These are phyloP conservation scores for Aureobasidium sp. DNA, from an alignment of 2,329 filamentous ascomycete genomes.

Conservation along the genomic window DNA sequence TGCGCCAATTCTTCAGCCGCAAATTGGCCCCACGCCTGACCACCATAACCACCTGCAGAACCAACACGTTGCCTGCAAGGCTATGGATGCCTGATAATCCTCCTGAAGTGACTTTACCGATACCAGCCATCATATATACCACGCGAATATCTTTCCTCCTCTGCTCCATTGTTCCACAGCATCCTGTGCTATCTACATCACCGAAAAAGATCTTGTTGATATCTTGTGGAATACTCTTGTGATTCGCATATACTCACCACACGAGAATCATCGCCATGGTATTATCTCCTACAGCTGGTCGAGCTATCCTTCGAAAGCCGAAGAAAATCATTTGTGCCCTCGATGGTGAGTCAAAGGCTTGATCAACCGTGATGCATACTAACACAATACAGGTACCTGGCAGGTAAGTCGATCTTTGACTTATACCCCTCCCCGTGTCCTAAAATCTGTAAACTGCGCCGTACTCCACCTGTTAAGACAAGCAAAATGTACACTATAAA, in stretches of 20 bases:
- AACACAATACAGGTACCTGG: conserved; percentile 25
- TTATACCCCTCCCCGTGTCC: not conserved
- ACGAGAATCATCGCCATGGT: not conserved
- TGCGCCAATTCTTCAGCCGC: conserved; percentile 11
- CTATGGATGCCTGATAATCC: not conserved
- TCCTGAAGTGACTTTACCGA: not conserved
- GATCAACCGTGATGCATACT: not conserved
- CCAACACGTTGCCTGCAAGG: conserved; percentile 10
- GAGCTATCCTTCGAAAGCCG: conserved; percentile 8
- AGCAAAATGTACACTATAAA: too few relatives aligned
- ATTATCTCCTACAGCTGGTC: not conserved
- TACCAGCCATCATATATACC: not conserved
- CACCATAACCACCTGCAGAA: not conserved
- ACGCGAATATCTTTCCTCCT: not conserved
- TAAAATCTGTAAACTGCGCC: too few relatives aligned
- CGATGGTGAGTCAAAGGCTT: not conserved
- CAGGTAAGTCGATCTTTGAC: conserved; percentile 13
- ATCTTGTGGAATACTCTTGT: not conserved
- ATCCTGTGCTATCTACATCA: not conserved
- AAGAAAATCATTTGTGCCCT: conserved; percentile 13
- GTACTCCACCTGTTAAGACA: too few relatives aligned
- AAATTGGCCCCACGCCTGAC: conserved; percentile 5
- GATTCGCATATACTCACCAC: not conserved
- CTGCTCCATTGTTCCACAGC: not conserved
- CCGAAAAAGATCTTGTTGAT: not conserved